phyloP scores from a whole-genome alignment of 2,329 filamentous ascomycete genomes.

The Colletotrichum costaricense region DNA sequence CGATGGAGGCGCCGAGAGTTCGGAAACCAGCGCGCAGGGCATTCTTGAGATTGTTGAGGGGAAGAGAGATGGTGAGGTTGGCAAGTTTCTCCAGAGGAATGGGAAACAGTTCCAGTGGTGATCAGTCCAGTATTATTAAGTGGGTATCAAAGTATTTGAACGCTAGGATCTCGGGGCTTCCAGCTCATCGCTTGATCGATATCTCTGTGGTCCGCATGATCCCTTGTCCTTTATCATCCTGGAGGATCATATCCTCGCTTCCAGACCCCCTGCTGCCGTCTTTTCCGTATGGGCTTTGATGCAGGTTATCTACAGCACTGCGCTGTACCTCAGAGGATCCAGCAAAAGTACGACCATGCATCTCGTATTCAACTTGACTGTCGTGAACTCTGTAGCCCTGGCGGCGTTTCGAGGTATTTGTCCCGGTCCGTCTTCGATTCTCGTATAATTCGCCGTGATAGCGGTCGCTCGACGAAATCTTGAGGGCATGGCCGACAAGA shows the following conservation, averaged over 20 bases:
- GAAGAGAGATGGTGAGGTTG: conserved; percentile 42
- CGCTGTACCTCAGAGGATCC: not conserved
- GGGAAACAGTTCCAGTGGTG: not conserved
- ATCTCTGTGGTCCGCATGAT: conserved; percentile 19
- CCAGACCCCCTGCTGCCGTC: not conserved
- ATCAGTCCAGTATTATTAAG: too few relatives aligned
- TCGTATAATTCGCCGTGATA: conserved; percentile 18
- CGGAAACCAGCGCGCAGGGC: conserved; percentile 41
- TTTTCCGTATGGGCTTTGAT: not conserved
- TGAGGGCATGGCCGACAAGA: conserved; percentile 45
- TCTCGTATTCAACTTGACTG: conserved; percentile 6
- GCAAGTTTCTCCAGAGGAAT: conserved; percentile 36
- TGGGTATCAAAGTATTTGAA: not conserved
- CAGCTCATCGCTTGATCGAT: conserved; percentile 4
- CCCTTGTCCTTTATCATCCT: not conserved
- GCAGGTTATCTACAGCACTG: not conserved
- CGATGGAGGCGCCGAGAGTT: conserved; percentile 40
- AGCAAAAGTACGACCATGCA: conserved; percentile 11
- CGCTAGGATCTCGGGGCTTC: not conserved
- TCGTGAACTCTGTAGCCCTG: conserved; percentile 17
- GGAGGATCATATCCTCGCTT: conserved; percentile 22
- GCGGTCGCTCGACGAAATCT: conserved; percentile 37
- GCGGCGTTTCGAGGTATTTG: conserved; percentile 14
- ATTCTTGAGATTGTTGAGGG: conserved; percentile 43
- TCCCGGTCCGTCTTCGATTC: conserved; percentile 7